phyloP scores from a whole-genome alignment of 2,329 filamentous ascomycete species.

The Meredithiella fracta region DNA sequence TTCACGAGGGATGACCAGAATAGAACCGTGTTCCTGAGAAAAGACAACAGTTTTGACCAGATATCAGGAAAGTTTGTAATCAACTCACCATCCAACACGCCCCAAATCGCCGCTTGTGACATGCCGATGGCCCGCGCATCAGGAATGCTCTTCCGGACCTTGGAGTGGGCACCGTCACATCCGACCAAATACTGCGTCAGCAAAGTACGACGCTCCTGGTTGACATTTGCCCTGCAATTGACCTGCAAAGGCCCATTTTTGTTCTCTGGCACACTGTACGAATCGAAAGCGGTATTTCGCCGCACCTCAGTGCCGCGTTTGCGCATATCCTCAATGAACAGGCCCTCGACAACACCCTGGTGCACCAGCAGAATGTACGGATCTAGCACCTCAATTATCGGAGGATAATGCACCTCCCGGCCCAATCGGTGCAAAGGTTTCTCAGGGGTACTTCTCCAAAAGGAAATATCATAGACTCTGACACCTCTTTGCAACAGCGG shows the following conservation, averaged over 20 bases:
- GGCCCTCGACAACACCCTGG: constrained; percentile 58
- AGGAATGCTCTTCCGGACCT: constrained; percentile 48
- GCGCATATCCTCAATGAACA: constrained; percentile 52
- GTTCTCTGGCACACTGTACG: constrained; percentile 32
- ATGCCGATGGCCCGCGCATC: constrained; percentile 37
- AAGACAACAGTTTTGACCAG: constrained; percentile 59
- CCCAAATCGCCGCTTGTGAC: constrained; percentile 45
- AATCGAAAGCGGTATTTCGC: constrained; percentile 47
- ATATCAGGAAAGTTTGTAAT: constrained; percentile 60
- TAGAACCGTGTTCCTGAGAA: constrained; percentile 48
- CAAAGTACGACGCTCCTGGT: constrained; percentile 33
- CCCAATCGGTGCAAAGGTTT: constrained; percentile 42
- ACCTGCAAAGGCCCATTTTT: constrained; percentile 30
- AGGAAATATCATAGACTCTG: constrained; percentile 57
- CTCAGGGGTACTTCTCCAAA: constrained; percentile 43
- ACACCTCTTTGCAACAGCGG: constrained; percentile 49
- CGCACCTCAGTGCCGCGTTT: constrained; percentile 46
- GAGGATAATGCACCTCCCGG: constrained; percentile 53
- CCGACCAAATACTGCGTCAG: constrained; percentile 50
- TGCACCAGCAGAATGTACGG: constrained; percentile 45
- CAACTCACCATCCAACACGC: constrained; percentile 53
- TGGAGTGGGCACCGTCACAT: constrained; percentile 57
- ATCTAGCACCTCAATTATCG: constrained; percentile 39
- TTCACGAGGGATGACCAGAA: constrained; percentile 59
- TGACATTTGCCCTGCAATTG: constrained; percentile 35